Base-by-base conservation (phyloP, 2,329 filamentous ascomycete genomes). In the Cytospora piceicola region DNA sequence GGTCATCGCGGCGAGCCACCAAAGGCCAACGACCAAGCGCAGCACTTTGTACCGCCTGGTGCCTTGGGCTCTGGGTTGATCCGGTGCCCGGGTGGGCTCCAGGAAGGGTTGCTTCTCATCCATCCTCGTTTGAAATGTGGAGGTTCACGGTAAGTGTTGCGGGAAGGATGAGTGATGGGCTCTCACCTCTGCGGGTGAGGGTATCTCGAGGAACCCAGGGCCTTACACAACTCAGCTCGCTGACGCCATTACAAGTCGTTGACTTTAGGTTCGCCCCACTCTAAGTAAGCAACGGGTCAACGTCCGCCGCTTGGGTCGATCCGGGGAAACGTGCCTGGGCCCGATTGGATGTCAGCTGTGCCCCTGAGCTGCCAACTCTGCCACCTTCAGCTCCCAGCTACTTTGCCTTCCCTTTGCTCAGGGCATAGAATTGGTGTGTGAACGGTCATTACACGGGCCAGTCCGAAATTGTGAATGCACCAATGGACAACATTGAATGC, bases 21-120 rank as follows among this genome's bases (percentile, higher is more conserved):
- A 17, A 39, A 67, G 36, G 56, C 36, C 53, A 39, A 36, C 36
- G 20, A 64, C 39, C 42, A 64, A 61, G 27, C 59, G 17, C 12
- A 61, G 22, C 9, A 51, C 51, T 27, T 30, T 46, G 61, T 39
- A 34, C 20, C 29, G 52, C 36, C 32, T 39, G 5, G 24, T 32
- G 29, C 39, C 24, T 52, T 20, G 27, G 17, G 8, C 20, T 34
- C 20, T 39, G 52, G 15, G 61, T 30, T n/a, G 61, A 27, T 56
- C 52, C 57, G 27, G 3, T 39, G 39, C 22, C 39, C 20, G 22
- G 11, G 32, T 53, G 4, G 52, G 52, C 29, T 27, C 51, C 30
- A 67, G 36, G 22, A 67, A 64, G 17, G 65, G 61, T 57, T 56
- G 56, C 61, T 67, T 67, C 56, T 67, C 65, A 24, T 67, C 65